These are phyloP conservation scores for Geosmithia putterillii DNA, from an alignment of 2,329 filamentous ascomycete species.

Conservation along the genomic window DNA sequence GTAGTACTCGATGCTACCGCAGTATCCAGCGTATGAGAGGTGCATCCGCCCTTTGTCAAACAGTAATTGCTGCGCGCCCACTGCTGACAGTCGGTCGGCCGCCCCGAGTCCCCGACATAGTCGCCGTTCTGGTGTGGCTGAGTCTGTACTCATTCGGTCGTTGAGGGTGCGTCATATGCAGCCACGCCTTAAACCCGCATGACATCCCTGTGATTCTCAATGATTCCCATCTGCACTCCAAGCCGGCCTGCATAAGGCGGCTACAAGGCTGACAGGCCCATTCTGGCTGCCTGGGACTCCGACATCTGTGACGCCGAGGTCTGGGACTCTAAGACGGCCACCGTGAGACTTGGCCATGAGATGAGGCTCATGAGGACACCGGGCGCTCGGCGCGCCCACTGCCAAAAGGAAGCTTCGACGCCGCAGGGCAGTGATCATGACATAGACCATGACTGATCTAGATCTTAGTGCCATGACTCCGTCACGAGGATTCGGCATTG, in stretches of 20 bases:
- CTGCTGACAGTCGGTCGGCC: neutral
- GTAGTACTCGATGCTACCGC: neutral
- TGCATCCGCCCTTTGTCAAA: constrained; percentile 3
- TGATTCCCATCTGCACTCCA: neutral
- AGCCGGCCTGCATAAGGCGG: neutral
- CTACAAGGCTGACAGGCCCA: neutral
- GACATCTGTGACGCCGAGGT: too few relatives aligned
- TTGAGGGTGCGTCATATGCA: neutral
- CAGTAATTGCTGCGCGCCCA: neutral
- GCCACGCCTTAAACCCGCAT: neutral
- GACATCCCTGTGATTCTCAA: neutral
- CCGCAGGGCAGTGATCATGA: neutral
- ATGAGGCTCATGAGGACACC: neutral
- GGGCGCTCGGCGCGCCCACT: neutral
- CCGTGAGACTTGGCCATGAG: neutral
- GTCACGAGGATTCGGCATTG: neutral
- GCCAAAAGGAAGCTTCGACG: neutral
- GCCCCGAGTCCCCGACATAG: neutral
- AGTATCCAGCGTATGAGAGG: constrained; percentile 1
- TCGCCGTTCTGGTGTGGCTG: neutral
- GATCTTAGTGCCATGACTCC: neutral
- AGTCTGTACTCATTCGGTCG: neutral
- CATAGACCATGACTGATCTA: too few relatives aligned
- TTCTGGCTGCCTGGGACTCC: too few relatives aligned
- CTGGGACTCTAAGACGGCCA: too few relatives aligned